Base-by-base conservation (phyloP, 805 yeast species). In the Isabelozyma gotoi region DNA sequence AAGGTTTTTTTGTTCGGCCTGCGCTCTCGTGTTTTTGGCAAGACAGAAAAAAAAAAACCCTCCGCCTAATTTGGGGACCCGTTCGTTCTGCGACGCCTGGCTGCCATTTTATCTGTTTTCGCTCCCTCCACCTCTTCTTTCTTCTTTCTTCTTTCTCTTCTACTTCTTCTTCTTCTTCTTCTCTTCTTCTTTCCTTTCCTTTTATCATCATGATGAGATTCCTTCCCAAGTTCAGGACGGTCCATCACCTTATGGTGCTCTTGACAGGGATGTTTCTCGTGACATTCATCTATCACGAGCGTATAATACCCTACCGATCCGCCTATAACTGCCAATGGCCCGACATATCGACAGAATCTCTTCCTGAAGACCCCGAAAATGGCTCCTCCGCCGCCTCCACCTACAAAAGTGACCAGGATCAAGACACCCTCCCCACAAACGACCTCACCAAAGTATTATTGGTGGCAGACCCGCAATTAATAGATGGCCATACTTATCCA, bases 401-500 rank as follows among this genome's bases (percentile, higher is more conserved):
- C 4, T 39, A 21, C 33, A 19, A 35, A 39, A 38, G 40, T 33
- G 48, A 44, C 20, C 40, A 40, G 20, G 38, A 46, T 29, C 45
- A 42, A 20, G 51, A 45, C 34, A 16, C 16, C 18, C 19, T 17
- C 20, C 21, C 33, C 17, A 21, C 27, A 39, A 15, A 39, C 14
- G 37, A 19, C 12, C 24, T 16, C 4, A 62, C 67, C 32, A 60
- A 60, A 34, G 60, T 72, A 27, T 47, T 71, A 36, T 49, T 71
- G 7, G 62, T 72, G 16, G 74, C 77, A 3, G 76, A 72, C 42
- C 76, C 77, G 5, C 76, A 71, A 45, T 60, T 72, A 33, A 71
- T 71, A 27, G 77, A 71, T 48, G 58, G 57, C 45, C 76, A 71
- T 50, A 72, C 76, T 4, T 72, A 71, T 43, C 75, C 74, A 0